phyloP scores from a whole-genome alignment of 2,329 filamentous ascomycete genomes.

The Colletotrichum gloeosporioides region DNA sequence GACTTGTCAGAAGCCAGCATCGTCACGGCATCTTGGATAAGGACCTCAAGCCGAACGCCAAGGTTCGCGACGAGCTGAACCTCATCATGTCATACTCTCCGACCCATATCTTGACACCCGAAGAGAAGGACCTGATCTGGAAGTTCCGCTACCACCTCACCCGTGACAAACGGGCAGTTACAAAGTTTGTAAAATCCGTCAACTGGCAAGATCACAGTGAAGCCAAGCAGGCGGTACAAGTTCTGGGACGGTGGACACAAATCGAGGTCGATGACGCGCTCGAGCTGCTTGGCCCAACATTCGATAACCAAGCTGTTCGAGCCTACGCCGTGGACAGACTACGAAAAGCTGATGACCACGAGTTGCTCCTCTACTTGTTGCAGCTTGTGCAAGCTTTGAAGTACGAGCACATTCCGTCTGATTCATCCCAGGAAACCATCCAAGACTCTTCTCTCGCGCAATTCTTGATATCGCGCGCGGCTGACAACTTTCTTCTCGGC shows the following conservation, averaged over 20 bases:
- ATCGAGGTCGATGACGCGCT: conserved; percentile 97
- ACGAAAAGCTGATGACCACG: conserved; percentile 90
- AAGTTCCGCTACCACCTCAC: conserved; percentile 96
- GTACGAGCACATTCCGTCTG: conserved; percentile 78
- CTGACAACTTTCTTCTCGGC: conserved; percentile 86
- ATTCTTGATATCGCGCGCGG: conserved; percentile 88
- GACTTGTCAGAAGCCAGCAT: conserved; percentile 86
- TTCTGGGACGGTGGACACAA: conserved; percentile 92
- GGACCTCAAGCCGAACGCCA: conserved; percentile 94
- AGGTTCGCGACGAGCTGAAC: conserved; percentile 93
- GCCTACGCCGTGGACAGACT: conserved; percentile 93
- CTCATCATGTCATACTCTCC: conserved; percentile 90
- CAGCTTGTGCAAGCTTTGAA: conserved; percentile 97
- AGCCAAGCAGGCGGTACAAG: conserved; percentile 85
- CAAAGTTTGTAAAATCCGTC: conserved; percentile 97
- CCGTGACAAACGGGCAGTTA: conserved; percentile 88
- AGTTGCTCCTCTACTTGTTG: conserved; percentile 87
- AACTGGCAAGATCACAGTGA: conserved; percentile 90
- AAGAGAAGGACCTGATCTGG: conserved; percentile 97
- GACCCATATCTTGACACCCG: conserved; percentile 83
- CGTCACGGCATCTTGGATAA: conserved; percentile 94
- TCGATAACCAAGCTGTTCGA: conserved; percentile 86
- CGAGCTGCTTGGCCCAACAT: conserved; percentile 89
- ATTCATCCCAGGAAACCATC: conserved; percentile 59
- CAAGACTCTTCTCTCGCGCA: conserved; percentile 85